phyloP scores from a whole-genome alignment of 768 basidiomycete genomes.

The Termitomyces sp. region DNA sequence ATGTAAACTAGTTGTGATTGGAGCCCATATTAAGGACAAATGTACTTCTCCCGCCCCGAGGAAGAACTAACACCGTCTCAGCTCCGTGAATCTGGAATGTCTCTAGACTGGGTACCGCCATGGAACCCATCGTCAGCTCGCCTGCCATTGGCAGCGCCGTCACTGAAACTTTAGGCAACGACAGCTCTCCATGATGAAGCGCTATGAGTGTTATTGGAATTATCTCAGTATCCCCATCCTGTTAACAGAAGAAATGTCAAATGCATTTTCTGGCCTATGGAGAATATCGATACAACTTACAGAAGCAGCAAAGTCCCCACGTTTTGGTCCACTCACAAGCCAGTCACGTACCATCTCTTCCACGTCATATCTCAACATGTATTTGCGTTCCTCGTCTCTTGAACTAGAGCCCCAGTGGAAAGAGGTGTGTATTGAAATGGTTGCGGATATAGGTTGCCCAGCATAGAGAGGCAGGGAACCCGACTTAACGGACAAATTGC shows the following conservation, averaged over 20 bases:
- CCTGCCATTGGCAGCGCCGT: conserved; percentile 53
- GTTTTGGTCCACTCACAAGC: conserved; percentile 86
- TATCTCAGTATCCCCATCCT: conserved; percentile 63
- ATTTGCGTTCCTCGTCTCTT: conserved; percentile 36
- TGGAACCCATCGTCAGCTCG: conserved; percentile 54
- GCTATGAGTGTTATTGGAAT: conserved; percentile 80
- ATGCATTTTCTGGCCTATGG: not conserved
- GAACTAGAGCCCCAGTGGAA: conserved; percentile 70
- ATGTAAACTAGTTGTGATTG: conserved; percentile 12
- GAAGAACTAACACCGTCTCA: conserved; percentile 75
- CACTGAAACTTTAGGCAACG: conserved; percentile 71
- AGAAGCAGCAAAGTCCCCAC: conserved; percentile 74
- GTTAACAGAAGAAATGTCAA: not conserved
- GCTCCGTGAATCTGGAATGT: conserved; percentile 86
- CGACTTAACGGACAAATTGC: conserved; percentile 21
- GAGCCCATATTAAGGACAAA: conserved; percentile 76
- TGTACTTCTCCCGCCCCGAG: conserved; percentile 78
- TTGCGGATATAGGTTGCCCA: conserved; percentile 79
- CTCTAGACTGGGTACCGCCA: conserved; percentile 63
- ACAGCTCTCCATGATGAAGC: conserved; percentile 76
- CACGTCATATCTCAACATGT: conserved; percentile 74
- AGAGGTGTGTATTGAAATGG: conserved; percentile 63
- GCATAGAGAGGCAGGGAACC: conserved; percentile 59
- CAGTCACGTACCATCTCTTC: conserved; percentile 81
- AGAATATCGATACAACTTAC: conserved; percentile 35